Conservation (phyloP, 805 yeast species). For the Wickerhamiella lipophila region DNA sequence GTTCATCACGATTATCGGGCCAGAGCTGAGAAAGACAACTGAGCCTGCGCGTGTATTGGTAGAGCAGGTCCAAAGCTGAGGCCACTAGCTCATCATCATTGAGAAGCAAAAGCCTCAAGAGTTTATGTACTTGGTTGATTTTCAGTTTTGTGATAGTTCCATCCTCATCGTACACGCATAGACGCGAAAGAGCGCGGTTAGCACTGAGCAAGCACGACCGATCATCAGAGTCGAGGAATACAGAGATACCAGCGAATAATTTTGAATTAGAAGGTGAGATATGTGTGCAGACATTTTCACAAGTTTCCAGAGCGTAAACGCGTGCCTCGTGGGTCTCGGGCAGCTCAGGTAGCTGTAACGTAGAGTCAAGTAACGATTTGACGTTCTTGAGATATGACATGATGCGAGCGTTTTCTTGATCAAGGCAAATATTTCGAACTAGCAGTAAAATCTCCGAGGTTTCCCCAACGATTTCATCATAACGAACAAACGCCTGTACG, state of each 20-base stretch:
- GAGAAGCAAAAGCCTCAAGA: conserved; percentile 47
- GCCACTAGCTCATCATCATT: conserved; percentile 57
- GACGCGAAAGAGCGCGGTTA: conserved; percentile 64
- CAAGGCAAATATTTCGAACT: conserved; percentile 73
- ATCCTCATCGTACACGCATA: conserved; percentile 52
- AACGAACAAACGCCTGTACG: conserved; percentile 11
- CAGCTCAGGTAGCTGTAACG: conserved; percentile 22
- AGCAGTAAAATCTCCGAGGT: conserved; percentile 46
- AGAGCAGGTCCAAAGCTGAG: conserved; percentile 68
- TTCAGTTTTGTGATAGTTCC: conserved; percentile 40
- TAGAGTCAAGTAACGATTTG: conserved; percentile 37
- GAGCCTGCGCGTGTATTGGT: conserved; percentile 60
- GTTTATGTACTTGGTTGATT: conserved; percentile 37
- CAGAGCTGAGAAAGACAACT: conserved; percentile 43
- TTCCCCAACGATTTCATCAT: conserved; percentile 21
- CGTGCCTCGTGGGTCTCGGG: conserved; percentile 26
- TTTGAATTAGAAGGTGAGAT: conserved; percentile 65
- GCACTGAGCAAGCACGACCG: conserved; percentile 56
- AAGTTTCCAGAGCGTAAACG: conserved; percentile 56
- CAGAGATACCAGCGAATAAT: conserved; percentile 42
- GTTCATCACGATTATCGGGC: conserved; percentile 26
- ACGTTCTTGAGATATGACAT: conserved; percentile 35
- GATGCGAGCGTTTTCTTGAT: conserved; percentile 66
- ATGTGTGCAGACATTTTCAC: conserved; percentile 75
- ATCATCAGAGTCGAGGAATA: conserved; percentile 45